Conservation (phyloP, 1,284 basidiomycete genomes). For the Cryptococcus sp. region DNA sequence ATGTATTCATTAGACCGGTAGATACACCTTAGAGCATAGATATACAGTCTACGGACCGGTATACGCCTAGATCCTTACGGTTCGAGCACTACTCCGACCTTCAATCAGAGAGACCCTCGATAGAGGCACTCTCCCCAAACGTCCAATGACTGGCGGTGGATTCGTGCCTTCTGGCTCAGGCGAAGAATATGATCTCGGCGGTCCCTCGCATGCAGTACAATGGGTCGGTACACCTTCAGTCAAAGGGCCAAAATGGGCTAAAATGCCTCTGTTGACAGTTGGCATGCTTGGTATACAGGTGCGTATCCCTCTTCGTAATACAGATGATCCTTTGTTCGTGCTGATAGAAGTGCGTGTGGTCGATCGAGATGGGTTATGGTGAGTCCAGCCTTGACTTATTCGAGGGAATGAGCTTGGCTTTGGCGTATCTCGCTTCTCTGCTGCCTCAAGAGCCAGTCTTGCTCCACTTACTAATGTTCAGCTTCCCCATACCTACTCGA, state of each 20-base stretch:
- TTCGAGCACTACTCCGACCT: no score
- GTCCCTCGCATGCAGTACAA: slow-evolving; percentile 45
- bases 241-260: slow-evolving; percentile 59
- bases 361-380: slow-evolving; percentile 88
- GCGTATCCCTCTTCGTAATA: slow-evolving; percentile 6
- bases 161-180: slow-evolving; percentile 13
- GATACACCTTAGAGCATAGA: no score
- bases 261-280: slow-evolving; percentile 67
- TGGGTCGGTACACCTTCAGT: slow-evolving; percentile 58
- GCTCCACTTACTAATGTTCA: slow-evolving; percentile 9
- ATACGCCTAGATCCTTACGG: no score
- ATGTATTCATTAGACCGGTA: no score
- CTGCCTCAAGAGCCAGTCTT: neutral
- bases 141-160: slow-evolving; percentile 37
- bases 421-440: no score
- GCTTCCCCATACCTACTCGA: slow-evolving; percentile 91
- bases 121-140: no score
- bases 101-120: no score
- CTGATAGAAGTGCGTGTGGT: slow-evolving; percentile 60
- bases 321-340: neutral
- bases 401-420: slow-evolving; percentile 1
- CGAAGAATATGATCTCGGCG: slow-evolving; percentile 20
- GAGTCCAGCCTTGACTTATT: slow-evolving; percentile 19
- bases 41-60: no score
- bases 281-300: slow-evolving; percentile 76